Conservation (phyloP, 1,284 basidiomycete genomes). For the Taiwanofungus camphoratus region DNA sequence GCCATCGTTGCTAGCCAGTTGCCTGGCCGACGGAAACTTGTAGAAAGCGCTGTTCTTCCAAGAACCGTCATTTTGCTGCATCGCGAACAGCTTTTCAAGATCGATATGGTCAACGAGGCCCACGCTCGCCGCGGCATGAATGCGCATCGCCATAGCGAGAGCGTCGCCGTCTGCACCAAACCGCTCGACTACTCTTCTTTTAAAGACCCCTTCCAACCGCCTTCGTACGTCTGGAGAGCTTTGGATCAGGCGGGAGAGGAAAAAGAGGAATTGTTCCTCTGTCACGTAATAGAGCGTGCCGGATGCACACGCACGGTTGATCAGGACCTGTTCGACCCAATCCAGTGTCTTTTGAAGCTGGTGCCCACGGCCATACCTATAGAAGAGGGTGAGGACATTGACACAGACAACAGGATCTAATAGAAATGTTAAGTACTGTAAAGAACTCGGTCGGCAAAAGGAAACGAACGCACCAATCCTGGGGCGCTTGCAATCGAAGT, state of each 20-base stretch:
- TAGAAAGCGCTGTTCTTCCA: no score
- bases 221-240: conserved; percentile 28
- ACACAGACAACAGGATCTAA: conserved; percentile 39
- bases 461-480: background rate
- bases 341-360: conserved; percentile 38
- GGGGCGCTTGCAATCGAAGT: background rate
- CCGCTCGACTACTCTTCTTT: no score
- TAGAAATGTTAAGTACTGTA: no score
- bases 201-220: no score
- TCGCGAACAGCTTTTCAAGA: no score
- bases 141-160: no score
- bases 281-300: conserved; percentile 48
- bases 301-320: conserved; percentile 41
- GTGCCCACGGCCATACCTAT: conserved; percentile 37
- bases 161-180: no score
- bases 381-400: conserved; percentile 44
- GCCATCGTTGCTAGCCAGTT: no score
- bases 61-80: no score
- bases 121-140: no score
- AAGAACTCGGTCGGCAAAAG: conserved; percentile 39
- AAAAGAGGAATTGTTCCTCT: conserved; percentile 43
- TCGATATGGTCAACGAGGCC: no score
- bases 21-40: no score
- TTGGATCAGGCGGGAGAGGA: conserved; percentile 38
- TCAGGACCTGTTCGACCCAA: conserved; percentile 41